Evolutionary conservation across 129 eudicot genomes (phyloP), one percentile per base, ranked within the genome.

Genomic region (Chrysanthemum seticuspe): DNA sequence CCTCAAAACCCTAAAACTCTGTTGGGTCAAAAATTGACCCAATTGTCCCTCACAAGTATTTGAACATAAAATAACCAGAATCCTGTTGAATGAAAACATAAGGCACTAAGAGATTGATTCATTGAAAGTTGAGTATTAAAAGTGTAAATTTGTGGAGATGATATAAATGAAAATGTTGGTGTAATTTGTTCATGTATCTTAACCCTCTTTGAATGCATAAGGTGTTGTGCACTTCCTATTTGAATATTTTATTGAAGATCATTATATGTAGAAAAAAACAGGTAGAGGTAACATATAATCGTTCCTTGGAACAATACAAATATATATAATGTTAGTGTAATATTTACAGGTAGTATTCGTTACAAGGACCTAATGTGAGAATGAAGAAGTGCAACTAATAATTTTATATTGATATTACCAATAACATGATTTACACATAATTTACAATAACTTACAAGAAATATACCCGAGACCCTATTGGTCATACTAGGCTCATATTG

Each of bases 391-490:
- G 21, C 52, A 68, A 68, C 45, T 59, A 68, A 68, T 70, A 71
- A 13, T 47, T 51, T 72, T 63, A 58, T 27, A 53, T 71, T 67
- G 12, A 78, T 66, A 70, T 23, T 72, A 67, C 70, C 19, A 40
- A 49, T 74, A 74, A 66, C 67, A 78, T 78, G 45, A 70, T 76
- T 73, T 81, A 73, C 80, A 83, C 50, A 76, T 65, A 67, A 80
- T 87, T 76, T 87, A 90, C 96, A 90, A 71, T 79, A 73, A 82
- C 16, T 58, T 83, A 76, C 80, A 78, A 79, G 54, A 79, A 73
- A 72, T 78, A 80, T 63, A 85, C 65, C 82, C 63, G 36, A 60
- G 74, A 78, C 83, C 74, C 72, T 71, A 77, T 51, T 57, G 74
- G 81, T 84, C 62, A 65, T 66, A 19, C 49, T 59, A 70, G 56